These are phyloP conservation scores for Coemansia sp. DNA, from an alignment of 192 early-diverging fungal genomes.

Conservation along the genomic window DNA sequence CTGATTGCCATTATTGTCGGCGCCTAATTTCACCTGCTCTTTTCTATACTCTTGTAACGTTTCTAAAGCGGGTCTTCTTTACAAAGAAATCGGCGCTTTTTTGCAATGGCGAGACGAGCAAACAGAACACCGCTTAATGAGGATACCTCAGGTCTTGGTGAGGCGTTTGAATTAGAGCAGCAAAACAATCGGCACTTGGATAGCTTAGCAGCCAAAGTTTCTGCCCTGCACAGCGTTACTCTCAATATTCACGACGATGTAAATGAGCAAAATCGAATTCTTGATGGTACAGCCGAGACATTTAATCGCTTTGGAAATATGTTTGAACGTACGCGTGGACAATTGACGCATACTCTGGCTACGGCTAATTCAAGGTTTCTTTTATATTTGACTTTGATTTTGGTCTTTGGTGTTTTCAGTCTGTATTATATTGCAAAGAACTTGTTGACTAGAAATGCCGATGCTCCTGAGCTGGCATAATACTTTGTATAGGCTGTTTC, in stretches of 20 bases:
- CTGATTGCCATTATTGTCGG: no score
- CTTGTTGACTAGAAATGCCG: slow-evolving; percentile 12
- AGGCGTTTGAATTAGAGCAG: slow-evolving; percentile 47
- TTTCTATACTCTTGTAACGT: no score
- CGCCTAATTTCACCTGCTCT: no score
- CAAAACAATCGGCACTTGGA: slow-evolving; percentile 43
- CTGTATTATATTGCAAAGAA: slow-evolving; percentile 39
- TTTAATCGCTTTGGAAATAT: slow-evolving; percentile 46
- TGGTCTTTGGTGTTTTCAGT: slow-evolving; percentile 30
- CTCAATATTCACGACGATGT: slow-evolving; percentile 44
- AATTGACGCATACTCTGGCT: slow-evolving; percentile 37
- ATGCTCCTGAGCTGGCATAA: slow-evolving; percentile 19
- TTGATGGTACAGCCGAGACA: slow-evolving; percentile 30
- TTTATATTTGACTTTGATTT: slow-evolving; percentile 33
- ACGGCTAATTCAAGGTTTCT: slow-evolving; percentile 39
- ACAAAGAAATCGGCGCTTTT: no score
- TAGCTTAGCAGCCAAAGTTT: slow-evolving; percentile 39
- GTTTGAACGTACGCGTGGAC: slow-evolving; percentile 41
- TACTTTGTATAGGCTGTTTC: neutral
- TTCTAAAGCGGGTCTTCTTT: no score
- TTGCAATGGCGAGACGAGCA: slow-evolving; percentile 36
- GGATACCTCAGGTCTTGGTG: slow-evolving; percentile 15
- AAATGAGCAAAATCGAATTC: slow-evolving; percentile 38
- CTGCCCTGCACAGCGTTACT: slow-evolving; percentile 40
- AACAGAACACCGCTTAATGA: slow-evolving; percentile 31